phyloP scores from a whole-genome alignment of 2,329 filamentous ascomycete species.

The Trichoderma sp. region DNA sequence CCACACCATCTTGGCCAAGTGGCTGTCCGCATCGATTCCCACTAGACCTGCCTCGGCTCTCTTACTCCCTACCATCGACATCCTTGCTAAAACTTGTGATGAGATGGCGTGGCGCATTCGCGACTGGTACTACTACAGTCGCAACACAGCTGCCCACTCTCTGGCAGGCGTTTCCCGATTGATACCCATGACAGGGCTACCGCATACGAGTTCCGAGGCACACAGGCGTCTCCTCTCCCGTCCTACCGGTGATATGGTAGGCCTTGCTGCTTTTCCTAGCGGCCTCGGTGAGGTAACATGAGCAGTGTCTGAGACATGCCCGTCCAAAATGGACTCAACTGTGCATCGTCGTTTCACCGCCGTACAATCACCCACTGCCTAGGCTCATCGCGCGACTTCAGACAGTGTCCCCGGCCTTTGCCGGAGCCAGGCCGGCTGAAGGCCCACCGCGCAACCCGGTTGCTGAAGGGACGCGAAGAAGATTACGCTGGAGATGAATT shows the following conservation, averaged over 20 bases:
- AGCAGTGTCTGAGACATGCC: constrained; percentile 1
- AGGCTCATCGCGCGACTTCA: background rate
- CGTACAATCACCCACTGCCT: background rate
- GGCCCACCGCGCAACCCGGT: too few species aligned
- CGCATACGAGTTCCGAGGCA: constrained; percentile 6
- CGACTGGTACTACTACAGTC: constrained; percentile 13
- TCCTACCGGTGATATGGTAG: constrained; percentile 6
- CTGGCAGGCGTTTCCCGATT: constrained; percentile 23
- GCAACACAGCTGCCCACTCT: constrained; percentile 23
- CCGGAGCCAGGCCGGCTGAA: background rate
- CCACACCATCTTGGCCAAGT: background rate
- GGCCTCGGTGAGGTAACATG: constrained; percentile 8
- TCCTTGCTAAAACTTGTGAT: background rate
- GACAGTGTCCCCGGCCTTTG: background rate
- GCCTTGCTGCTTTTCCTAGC: constrained; percentile 9
- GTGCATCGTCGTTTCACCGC: background rate
- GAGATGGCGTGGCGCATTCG: background rate
- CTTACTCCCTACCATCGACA: background rate
- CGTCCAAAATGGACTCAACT: background rate
- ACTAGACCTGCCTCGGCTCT: background rate
- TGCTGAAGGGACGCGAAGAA: background rate
- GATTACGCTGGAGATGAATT: background rate
- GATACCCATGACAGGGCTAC: constrained; percentile 14
- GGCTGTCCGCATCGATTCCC: background rate
- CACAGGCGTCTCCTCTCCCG: background rate